Base-by-base conservation (phyloP, 345 rosid species). In the Leavenworthia alabamica region DNA sequence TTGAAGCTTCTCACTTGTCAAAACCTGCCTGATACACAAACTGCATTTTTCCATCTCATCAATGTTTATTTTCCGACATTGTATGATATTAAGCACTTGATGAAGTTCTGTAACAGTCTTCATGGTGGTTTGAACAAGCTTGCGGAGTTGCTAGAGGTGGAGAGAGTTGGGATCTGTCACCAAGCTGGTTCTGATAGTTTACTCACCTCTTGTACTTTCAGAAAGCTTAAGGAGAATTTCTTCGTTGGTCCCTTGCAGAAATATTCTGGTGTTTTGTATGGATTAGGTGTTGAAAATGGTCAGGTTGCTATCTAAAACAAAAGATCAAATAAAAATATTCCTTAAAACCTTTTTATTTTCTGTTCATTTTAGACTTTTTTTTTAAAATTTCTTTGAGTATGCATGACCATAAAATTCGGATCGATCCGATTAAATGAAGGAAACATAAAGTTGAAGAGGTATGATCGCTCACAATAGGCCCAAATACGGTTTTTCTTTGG, bases 161-260 rank as follows among this genome's bases (percentile, higher is more conserved):
- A 88, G 77, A 81, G 97, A 69, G 82, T 88, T n/a, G n/a, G n/a
- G n/a, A n/a, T n/a, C n/a, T n/a, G n/a, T n/a, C n/a, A n/a, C n/a
- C n/a, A n/a, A n/a, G 97, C 97, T 1, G 97, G 96, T 48, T 90
- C 97, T 0, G 97, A 90, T 78, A 90, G 97, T 78, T 81, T 90
- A 77, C 84, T 90, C 60, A 88, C 97, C 2, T 77, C 91, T 54
- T 80, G 83, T 77, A 76, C 94, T 61, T 91, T 88, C 86, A 78
- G 78, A 78, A 91, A 91, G 77, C 70, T 88, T 60, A 91, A 86
- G 73, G 92, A 88, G 65, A 80, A 74, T 64, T 86, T 84, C 88
- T 88, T 91, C 60, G 74, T 73, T 62, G 83, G 92, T 15, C 80
- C 89, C 1, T 35, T 82, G 85, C 88, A 81, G 20, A 86, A 81